Evolutionary conservation across 495 filamentous ascomycete genomes (phyloP).

Genomic region (Penicillium desertorum): DNA sequence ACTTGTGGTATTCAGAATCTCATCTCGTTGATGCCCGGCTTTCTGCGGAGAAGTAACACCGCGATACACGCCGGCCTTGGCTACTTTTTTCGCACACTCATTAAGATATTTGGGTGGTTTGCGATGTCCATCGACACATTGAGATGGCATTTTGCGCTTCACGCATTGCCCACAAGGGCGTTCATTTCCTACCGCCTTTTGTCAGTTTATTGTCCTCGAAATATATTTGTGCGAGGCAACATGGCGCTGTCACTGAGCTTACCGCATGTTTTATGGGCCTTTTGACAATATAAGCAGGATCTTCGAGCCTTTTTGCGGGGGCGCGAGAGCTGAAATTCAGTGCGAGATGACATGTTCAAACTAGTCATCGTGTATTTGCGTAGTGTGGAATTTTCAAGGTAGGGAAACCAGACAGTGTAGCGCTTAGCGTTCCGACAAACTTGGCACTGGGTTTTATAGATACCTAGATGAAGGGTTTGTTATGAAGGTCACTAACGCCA

Average conservation of each 20-base stretch:
- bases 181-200: constrained; percentile 10
- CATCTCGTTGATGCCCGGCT: not conserved
- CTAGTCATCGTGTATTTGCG: not conserved
- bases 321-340: not conserved
- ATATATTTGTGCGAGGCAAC: not conserved
- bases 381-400: not conserved
- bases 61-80: not conserved
- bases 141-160: constrained; percentile 5
- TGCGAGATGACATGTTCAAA: not conserved
- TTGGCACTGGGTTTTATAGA: not conserved
- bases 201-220: not conserved
- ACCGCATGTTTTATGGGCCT: constrained; percentile 18
- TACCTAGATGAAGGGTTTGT: not conserved
- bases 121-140: constrained; percentile 16
- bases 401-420: not conserved
- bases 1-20: no score
- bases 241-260: not conserved
- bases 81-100: not conserved
- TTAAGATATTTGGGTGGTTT: constrained; percentile 17
- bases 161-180: constrained; percentile 15
- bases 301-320: constrained; percentile 12
- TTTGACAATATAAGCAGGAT: constrained; percentile 14
- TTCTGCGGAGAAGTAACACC: not conserved
- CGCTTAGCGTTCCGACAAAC: no score
- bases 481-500: not conserved